Base-by-base conservation (phyloP, 768 basidiomycete genomes). In the Agaricus bisporus region DNA sequence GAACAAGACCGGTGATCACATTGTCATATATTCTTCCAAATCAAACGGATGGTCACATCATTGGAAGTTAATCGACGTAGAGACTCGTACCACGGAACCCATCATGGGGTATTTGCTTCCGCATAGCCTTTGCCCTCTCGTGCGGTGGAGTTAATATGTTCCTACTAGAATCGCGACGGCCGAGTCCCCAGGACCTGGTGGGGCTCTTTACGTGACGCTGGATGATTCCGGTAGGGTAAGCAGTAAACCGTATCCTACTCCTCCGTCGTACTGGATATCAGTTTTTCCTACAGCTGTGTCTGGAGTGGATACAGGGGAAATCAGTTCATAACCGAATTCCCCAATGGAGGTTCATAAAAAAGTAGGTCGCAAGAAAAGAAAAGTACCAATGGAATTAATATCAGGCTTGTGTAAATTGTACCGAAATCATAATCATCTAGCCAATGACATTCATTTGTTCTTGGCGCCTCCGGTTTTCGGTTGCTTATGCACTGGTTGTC, bases 321-420 rank as follows among this genome's bases (percentile, higher is more conserved):
- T 15, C 35, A 18, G 25, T 44, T 4, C 42, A 52, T 20, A 38
- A 45, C n/a, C 42, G 49, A 41, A 44, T 52, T 45, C 51, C 51
- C 15, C 51, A 52, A 18, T 52, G 51, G 51, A 52, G 43, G 12
- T 44, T 52, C 15, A 52, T 52, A 29, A 44, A 44, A 44, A 41
- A 51, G 29, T 51, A 51, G 39, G 15, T 8, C n/a, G n/a, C 22
- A 22, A 22, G 36, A 35, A 37, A 32, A 32, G 20, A 37, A 52
- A 5, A 17, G 8, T 35, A 43, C 17, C 28, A 36, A 48, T 35
- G 46, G 17, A 32, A 35, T 20, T 17, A 15, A 17, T 39, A 15
- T 39, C 38, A 17, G 17, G 12, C 38, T 39, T 39, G 35, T 32
- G 32, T 32, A 39, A 39, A 39, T 39, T 39, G 32, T 32, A 32